Conservation (phyloP, 352 stramenopile genomes). For the Globisporangium iwayamae region DNA sequence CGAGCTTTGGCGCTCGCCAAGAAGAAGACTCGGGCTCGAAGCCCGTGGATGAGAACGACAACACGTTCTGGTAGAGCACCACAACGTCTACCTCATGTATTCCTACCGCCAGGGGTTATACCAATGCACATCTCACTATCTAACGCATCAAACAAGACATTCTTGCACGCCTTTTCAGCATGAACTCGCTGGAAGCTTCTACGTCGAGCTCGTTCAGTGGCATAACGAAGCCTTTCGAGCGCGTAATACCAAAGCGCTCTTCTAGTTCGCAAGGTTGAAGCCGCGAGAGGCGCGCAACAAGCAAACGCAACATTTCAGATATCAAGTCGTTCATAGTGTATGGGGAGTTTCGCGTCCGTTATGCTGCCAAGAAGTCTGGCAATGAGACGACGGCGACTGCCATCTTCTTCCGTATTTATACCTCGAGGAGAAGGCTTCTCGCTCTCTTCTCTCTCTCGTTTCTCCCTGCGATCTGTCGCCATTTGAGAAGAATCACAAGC, state of each 20-base stretch:
- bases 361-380: neutral
- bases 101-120: too few relatives aligned
- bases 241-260: too few relatives aligned
- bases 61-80: constrained; percentile 18
- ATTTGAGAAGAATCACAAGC: constrained; percentile 7
- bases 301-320: too few relatives aligned
- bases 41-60: constrained; percentile 22
- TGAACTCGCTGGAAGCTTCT: too few relatives aligned
- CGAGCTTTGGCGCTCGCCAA: neutral
- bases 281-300: neutral
- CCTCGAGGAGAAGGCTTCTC: neutral
- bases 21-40: constrained; percentile 1
- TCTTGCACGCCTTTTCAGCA: neutral
- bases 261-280: neutral
- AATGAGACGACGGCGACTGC: neutral
- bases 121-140: neutral
- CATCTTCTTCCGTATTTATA: neutral
- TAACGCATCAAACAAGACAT: neutral
- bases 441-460: neutral
- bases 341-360: constrained; percentile 1
- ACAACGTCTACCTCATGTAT: neutral
- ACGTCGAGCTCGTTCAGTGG: too few relatives aligned
- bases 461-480: neutral
- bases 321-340: neutral
- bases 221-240: too few relatives aligned